phyloP scores from a whole-genome alignment of 495 filamentous ascomycete genomes.

The Penicillium subrubescens region DNA sequence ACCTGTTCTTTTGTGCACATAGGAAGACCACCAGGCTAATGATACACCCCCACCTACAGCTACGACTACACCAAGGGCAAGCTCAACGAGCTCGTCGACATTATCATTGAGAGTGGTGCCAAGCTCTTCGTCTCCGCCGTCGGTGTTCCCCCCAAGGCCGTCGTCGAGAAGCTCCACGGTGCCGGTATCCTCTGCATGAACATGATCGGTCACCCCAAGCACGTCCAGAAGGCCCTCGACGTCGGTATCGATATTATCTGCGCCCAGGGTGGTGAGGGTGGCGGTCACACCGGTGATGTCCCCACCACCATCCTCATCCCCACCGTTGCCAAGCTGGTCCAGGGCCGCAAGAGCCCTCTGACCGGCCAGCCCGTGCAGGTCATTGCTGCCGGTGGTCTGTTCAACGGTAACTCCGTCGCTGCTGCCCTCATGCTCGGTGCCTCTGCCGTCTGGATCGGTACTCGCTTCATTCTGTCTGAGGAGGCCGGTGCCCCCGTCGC shows the following conservation, averaged over 20 bases:
- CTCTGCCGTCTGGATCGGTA: conserved; percentile 92
- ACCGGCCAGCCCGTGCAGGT: conserved; percentile 87
- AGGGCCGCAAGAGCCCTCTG: conserved; percentile 81
- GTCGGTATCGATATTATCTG: conserved; percentile 90
- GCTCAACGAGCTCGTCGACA: conserved; percentile 85
- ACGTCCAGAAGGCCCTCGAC: conserved; percentile 90
- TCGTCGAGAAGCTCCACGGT: conserved; percentile 88
- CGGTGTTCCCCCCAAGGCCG: conserved; percentile 84
- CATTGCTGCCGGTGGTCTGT: conserved; percentile 91
- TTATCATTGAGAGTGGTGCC: conserved; percentile 87
- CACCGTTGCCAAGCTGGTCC: conserved; percentile 79
- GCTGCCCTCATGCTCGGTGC: conserved; percentile 92
- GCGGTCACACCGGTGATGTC: conserved; percentile 89
- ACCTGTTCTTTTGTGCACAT: neutral
- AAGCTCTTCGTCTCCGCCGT: conserved; percentile 96
- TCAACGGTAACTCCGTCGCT: conserved; percentile 88
- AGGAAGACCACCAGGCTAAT: conserved; percentile 18
- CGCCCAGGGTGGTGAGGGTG: conserved; percentile 90
- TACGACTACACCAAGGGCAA: conserved; percentile 99
- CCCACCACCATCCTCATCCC: conserved; percentile 89
- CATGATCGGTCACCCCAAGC: conserved; percentile 99
- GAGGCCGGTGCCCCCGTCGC: conserved; percentile 92
- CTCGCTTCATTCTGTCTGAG: conserved; percentile 88
- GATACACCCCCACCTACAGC: conserved; percentile 71
- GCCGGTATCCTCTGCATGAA: conserved; percentile 96